Evolutionary conservation across 768 basidiomycete species (phyloP).

Genomic region (Boletellus sp.): DNA sequence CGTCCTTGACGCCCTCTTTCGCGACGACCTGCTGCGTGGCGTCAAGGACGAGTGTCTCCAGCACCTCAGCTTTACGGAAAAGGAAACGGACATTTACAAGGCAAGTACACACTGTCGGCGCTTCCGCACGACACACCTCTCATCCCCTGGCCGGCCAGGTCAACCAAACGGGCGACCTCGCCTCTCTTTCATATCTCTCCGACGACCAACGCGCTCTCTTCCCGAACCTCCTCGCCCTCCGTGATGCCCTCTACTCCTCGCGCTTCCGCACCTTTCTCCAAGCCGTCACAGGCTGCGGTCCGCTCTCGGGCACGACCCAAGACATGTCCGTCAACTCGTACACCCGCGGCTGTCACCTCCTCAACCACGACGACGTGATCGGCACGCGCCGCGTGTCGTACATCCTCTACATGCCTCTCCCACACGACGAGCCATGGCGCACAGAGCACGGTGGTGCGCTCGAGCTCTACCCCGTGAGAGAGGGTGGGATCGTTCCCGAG

Average conservation of each 20-base stretch:
- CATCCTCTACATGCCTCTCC: slow-evolving; percentile 93
- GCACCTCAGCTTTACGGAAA: too few species aligned
- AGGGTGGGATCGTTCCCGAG: slow-evolving; percentile 58
- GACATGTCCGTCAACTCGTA: slow-evolving; percentile 96
- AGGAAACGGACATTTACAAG: slow-evolving; percentile 99
- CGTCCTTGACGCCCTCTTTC: too few species aligned
- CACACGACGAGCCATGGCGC: slow-evolving; percentile 72
- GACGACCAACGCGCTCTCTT: slow-evolving; percentile 73
- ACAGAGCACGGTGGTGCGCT: slow-evolving; percentile 90
- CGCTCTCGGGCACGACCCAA: slow-evolving; percentile 86
- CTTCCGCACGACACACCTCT: neutral
- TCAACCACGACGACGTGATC: slow-evolving; percentile 98
- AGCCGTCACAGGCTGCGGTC: slow-evolving; percentile 86
- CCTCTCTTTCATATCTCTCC: slow-evolving; percentile 85
- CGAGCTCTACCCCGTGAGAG: slow-evolving; percentile 80
- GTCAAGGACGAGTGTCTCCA: too few species aligned
- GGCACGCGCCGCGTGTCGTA: slow-evolving; percentile 91
- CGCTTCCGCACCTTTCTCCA: slow-evolving; percentile 81
- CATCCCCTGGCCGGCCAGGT: slow-evolving; percentile 50
- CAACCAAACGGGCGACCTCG: slow-evolving; percentile 95
- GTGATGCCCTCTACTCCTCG: slow-evolving; percentile 86
- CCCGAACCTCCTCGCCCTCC: slow-evolving; percentile 74
- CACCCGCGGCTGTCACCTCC: slow-evolving; percentile 85
- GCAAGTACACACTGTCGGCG: slow-evolving; percentile 37
- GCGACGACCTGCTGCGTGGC: too few species aligned